Percentiles rank a stretch among this genome's conserved stretches.
These are phyloP conservation scores for Pelargonium myrrhifolium DNA, from an alignment of 441 rosid species.

Conservation along the genomic window DNA sequence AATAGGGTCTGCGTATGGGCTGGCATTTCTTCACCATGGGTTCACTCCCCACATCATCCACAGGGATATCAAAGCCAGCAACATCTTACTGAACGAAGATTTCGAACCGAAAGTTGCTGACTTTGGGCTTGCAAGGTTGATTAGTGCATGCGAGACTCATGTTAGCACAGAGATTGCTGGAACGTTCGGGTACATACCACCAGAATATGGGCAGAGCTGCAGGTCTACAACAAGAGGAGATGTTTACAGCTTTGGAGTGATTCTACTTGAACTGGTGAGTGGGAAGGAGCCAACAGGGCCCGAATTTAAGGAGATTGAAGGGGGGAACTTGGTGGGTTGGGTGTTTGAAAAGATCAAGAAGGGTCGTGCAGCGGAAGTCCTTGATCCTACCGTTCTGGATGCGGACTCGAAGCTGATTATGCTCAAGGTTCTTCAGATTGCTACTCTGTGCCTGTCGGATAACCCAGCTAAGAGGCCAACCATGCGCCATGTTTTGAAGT, in stretches of 20 bases:
- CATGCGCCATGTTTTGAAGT: constrained; percentile 63
- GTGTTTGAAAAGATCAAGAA: constrained; percentile 60
- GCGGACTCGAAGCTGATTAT: constrained; percentile 41
- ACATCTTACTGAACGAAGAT: constrained; percentile 62
- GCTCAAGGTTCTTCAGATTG: constrained; percentile 64
- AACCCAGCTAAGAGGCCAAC: constrained; percentile 68
- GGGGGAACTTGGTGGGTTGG: constrained; percentile 91
- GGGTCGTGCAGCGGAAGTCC: constrained; percentile 54
- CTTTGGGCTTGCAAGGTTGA: constrained; percentile 80
- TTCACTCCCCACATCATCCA: constrained; percentile 88
- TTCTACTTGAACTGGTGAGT: constrained; percentile 71
- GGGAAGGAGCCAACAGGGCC: constrained; percentile 96
- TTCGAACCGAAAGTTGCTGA: constrained; percentile 92
- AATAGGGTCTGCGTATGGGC: constrained; percentile 63
- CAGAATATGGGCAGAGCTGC: constrained; percentile 89
- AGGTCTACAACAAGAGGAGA: constrained; percentile 81
- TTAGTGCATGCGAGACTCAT: constrained; percentile 89
- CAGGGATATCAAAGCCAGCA: too few relatives aligned
- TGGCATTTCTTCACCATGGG: constrained; percentile 82
- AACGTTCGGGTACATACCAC: constrained; percentile 87
- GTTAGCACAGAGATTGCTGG: constrained; percentile 86
- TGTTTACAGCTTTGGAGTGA: constrained; percentile 93
- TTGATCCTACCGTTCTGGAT: constrained; percentile 44
- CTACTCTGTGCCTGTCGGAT: constrained; percentile 53
- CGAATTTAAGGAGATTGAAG: constrained; percentile 82